phyloP scores from a whole-genome alignment of 2,329 filamentous ascomycete genomes.

The Pseudogymnoascus sp. region DNA sequence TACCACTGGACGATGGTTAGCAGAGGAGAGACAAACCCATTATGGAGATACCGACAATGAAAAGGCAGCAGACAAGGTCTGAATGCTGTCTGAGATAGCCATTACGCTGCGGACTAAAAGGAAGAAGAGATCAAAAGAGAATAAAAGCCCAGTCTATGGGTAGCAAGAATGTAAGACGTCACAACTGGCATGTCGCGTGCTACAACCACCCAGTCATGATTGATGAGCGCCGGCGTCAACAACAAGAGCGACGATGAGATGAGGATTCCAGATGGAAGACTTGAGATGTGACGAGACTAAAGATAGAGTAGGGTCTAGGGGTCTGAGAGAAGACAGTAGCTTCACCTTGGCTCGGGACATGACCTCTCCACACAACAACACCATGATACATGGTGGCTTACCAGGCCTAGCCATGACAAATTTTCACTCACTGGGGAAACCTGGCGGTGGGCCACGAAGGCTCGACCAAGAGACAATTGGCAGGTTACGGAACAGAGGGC shows the following conservation, averaged over 20 bases:
- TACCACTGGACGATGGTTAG: constrained; percentile 25
- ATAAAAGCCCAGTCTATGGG: constrained; percentile 29
- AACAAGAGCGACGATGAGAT: constrained; percentile 18
- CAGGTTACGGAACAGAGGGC: constrained; percentile 4
- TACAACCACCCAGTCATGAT: constrained; percentile 21
- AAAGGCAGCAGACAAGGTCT: constrained; percentile 29
- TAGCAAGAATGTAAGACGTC: constrained; percentile 14
- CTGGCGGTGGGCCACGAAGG: neutral
- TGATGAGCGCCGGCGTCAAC: constrained; percentile 17
- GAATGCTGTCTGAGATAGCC: constrained; percentile 26
- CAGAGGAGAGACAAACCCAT: neutral
- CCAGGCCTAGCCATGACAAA: neutral
- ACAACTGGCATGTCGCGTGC: constrained; percentile 17
- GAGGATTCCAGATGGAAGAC: neutral
- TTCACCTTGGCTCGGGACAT: neutral
- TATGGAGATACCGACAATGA: constrained; percentile 25
- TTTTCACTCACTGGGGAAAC: neutral
- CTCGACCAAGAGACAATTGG: neutral
- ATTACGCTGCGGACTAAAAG: constrained; percentile 21
- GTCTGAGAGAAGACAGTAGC: neutral
- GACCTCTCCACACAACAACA: constrained; percentile 8
- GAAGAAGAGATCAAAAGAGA: constrained; percentile 19
- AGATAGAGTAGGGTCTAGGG: neutral
- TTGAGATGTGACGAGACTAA: neutral
- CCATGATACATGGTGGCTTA: constrained; percentile 4